These are phyloP conservation scores for Adansonia digitata DNA, from an alignment of 345 rosid species.

Conservation along the genomic window DNA sequence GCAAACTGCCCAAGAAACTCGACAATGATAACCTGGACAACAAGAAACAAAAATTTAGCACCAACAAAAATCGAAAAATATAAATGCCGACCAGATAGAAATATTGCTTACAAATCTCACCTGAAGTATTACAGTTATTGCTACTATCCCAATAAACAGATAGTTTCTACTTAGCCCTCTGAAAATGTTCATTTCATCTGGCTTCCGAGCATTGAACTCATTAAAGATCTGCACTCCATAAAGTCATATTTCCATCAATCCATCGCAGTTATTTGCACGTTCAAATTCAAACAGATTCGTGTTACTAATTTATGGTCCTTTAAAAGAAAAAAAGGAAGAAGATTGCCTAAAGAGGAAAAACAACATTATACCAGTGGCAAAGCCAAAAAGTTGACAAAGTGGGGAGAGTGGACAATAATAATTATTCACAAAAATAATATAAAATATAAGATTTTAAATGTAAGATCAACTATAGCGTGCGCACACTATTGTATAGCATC, in stretches of 20 bases:
- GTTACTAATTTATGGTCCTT: neutral
- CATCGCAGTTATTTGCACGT: neutral
- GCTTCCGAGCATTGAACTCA: constrained; percentile 93
- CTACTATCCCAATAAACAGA: constrained; percentile 76
- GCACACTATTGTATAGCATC: too few species aligned
- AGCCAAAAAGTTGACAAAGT: too few species aligned
- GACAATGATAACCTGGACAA: constrained; percentile 55
- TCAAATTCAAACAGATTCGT: neutral
- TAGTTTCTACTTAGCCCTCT: constrained; percentile 62
- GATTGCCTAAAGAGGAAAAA: too few species aligned
- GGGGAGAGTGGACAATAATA: too few species aligned
- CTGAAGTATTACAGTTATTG: constrained; percentile 71
- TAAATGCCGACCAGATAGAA: neutral
- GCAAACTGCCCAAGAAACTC: constrained; percentile 82
- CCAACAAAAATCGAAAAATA: neutral
- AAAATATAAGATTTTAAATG: neutral
- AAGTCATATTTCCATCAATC: neutral
- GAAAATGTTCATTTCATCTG: constrained; percentile 80
- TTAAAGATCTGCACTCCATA: constrained; percentile 60
- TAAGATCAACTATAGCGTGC: too few species aligned
- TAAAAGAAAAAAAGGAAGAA: neutral
- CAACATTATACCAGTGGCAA: neutral
- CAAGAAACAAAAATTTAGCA: neutral
- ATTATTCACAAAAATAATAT: too few species aligned
- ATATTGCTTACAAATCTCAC: constrained; percentile 27